A percentile compares a stretch with the other conserved stretches of the same genome.
Conservation (phyloP, 2,329 filamentous ascomycete species). For the Mycogone perniciosa region DNA sequence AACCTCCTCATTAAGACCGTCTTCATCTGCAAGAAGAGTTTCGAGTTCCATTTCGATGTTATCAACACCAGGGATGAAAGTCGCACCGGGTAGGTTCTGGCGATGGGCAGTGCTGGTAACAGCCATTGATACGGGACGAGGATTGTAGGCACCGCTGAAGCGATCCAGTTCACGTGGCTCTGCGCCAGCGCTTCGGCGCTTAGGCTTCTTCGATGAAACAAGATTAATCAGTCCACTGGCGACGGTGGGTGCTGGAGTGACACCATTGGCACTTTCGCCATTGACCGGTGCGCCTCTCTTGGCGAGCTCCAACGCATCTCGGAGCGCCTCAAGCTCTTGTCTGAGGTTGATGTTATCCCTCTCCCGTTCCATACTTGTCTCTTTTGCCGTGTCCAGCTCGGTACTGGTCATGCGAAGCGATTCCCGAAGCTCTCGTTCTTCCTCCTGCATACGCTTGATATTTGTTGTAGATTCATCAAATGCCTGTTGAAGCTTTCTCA, state of each 20-base stretch:
- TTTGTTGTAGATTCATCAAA: constrained; percentile 88
- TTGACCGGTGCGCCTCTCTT: constrained; percentile 72
- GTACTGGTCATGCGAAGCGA: constrained; percentile 71
- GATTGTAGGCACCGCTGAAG: constrained; percentile 89
- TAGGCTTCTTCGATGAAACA: constrained; percentile 94
- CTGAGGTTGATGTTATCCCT: constrained; percentile 78
- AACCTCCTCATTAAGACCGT: constrained; percentile 93
- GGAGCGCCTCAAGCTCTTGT: constrained; percentile 81
- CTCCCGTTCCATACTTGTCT: constrained; percentile 69
- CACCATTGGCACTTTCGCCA: constrained; percentile 45
- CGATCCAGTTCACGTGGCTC: constrained; percentile 82
- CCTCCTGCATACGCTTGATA: constrained; percentile 90
- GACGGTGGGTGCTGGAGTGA: constrained; percentile 40
- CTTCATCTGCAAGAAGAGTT: constrained; percentile 87
- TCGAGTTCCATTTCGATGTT: constrained; percentile 94
- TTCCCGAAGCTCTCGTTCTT: constrained; percentile 80
- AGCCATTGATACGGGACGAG: constrained; percentile 93
- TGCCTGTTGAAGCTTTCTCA: constrained; percentile 80
- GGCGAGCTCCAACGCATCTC: constrained; percentile 86
- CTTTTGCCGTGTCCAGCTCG: constrained; percentile 74
- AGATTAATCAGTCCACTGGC: constrained; percentile 86
- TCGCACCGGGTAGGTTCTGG: constrained; percentile 66
- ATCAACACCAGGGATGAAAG: constrained; percentile 75
- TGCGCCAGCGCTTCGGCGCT: constrained; percentile 83
- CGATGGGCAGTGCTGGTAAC: constrained; percentile 61